Base-by-base conservation (phyloP, 768 basidiomycete species). In the Cystoderma amianthinum region DNA sequence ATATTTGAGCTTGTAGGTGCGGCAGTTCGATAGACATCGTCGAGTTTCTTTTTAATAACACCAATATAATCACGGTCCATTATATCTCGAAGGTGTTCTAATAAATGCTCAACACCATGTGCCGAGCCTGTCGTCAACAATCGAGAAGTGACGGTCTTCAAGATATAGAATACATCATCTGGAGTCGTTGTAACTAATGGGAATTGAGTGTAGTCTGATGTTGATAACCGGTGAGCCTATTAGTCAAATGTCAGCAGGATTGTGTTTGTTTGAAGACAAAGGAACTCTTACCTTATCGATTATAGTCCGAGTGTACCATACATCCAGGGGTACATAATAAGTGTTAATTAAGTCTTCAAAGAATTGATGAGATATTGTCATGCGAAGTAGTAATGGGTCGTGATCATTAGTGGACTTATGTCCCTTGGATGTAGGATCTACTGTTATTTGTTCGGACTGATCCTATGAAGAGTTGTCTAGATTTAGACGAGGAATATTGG, bases 111-210 rank as follows among this genome's bases (percentile, higher is more conserved):
- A 2, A 90, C 69, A 2, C 73, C 76, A 4, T 58, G 54, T 3
- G 79, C 47, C 2, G 84, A 84, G 0, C 90, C 91, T 0, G 86
- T 85, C 0, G 87, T 84, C 13, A 96, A 56, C 22, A 92, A 62
- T 9, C 96, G 78, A 15, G 77, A 69, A 3, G 93, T 69, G 2
- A 94, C 82, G 5, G 80, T 71, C 60, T 96, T 97, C 44, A 98
- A 68, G 43, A 99, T 84, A 62, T 96, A 99, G 64, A 98, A 99
- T 2, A 85, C 86, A 50, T 98, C 96, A 58, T 99, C 96, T 0
- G 90, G 89, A 0, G 79, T 80, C 0, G 88, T 91, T 0, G 85
- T 87, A 1, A 70, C 76, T 9, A 73, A 66, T 38, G 75, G 89
- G 30, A 52, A 64, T 43, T 83, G 74, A 2, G 81, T 72, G 5